These are phyloP conservation scores for Cymbidium sinense DNA, from an alignment of 106 monocot genomes.

Conservation along the genomic window DNA sequence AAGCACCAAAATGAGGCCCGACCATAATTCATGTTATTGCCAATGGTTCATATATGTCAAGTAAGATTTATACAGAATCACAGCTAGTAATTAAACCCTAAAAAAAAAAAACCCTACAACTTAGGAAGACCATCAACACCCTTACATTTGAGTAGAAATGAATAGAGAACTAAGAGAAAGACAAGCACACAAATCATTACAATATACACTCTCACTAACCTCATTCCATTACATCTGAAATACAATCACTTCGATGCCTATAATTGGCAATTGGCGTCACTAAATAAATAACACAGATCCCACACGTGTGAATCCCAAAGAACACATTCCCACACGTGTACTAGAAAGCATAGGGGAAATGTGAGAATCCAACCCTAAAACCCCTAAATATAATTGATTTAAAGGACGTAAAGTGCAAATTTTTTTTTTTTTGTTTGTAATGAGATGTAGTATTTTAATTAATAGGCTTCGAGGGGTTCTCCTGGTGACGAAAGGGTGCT, in stretches of 20 bases:
- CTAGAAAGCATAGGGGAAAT: no score
- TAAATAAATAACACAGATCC: neutral
- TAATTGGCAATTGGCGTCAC: neutral
- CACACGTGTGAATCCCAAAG: neutral
- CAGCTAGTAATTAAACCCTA: no score
- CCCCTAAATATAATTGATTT: no score
- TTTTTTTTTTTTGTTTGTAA: neutral
- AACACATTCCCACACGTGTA: no score
- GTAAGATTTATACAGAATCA: no score
- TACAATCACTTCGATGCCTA: neutral
- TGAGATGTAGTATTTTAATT: neutral
- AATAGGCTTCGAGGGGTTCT: neutral
- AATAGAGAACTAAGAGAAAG: neutral
- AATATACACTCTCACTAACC: neutral
- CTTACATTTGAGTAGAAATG: neutral
- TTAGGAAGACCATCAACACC: no score
- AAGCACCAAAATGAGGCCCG: no score
- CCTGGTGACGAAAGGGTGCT: constrained; percentile 51
- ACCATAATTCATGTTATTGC: no score
- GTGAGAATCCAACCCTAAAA: no score
- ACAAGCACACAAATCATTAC: neutral
- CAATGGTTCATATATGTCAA: no score
- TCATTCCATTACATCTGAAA: neutral
- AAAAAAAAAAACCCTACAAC: no score
- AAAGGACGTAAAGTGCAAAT: neutral